Evolutionary conservation across 2,329 filamentous ascomycete genomes (phyloP).

Genomic region (Sphaerulina vaccinii): DNA sequence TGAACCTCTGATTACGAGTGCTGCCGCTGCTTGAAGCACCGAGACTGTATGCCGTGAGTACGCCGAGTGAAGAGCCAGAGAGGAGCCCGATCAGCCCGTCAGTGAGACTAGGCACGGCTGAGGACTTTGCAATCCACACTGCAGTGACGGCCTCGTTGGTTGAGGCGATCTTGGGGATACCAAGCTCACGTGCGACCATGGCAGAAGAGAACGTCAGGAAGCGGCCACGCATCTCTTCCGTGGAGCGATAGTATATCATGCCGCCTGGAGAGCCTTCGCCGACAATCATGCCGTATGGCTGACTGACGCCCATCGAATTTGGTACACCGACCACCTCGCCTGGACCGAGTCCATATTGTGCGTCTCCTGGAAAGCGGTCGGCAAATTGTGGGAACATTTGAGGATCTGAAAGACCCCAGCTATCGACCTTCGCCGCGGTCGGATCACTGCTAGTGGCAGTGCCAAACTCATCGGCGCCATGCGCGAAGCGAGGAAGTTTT

Average conservation of each 20-base stretch:
- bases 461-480: conserved; percentile 77
- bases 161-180: conserved; percentile 73
- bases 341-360: conserved; percentile 74
- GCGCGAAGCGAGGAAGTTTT: conserved; percentile 74
- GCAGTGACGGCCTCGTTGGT: conserved; percentile 70
- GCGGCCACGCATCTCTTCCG: conserved; percentile 71
- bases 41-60: conserved; percentile 79
- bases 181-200: conserved; percentile 62
- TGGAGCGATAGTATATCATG: conserved; percentile 71
- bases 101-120: conserved; percentile 67
- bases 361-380: conserved; percentile 70
- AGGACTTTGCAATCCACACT: conserved; percentile 87
- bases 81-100: conserved; percentile 78
- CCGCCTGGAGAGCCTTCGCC: conserved; percentile 87
- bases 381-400: conserved; percentile 74
- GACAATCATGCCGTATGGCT: conserved; percentile 76
- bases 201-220: conserved; percentile 66
- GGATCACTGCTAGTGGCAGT: conserved; percentile 81
- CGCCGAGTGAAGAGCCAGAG: conserved; percentile 76
- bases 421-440: conserved; percentile 69
- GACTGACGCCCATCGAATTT: conserved; percentile 89
- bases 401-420: conserved; percentile 77
- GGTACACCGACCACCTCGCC: conserved; percentile 73
- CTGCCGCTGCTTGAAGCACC: conserved; percentile 47
- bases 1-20: conserved; percentile 61